Evolutionary conservation across 129 eudicot species (phyloP), one percentile per base, ranked within the genome.

Genomic region (Saposhnikovia divaricata): DNA sequence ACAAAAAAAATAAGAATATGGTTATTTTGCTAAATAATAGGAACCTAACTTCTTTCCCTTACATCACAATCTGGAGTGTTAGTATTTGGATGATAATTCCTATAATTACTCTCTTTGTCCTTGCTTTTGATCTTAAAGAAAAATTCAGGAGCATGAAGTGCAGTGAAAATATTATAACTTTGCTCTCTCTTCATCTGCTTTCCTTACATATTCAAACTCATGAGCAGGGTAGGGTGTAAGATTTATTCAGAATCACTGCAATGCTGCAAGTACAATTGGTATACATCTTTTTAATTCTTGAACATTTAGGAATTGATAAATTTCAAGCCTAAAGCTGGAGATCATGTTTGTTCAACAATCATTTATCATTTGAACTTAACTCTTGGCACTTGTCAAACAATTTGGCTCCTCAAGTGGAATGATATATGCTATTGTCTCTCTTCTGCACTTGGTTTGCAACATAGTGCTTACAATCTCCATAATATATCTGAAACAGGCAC

Each of bases 401-500:
- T 47, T 3, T 7, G 13, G 44, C 40, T 76, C 13, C 25, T n/a
- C 1, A 6, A 25, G 25, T 9, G 37, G 13, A 47, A 13, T 0
- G 15, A 11, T 65, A 11, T 11, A 65, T 27, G 72, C 21, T 76
- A 11, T 9, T 13, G 34, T 8, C 40, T 76, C 37, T 50, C 14
- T 76, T 75, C 31, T 76, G 44, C 12, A 76, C 18, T 34, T 31
- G 69, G 66, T 59, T 76, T 18, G 14, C 9, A 76, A 53, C 13
- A 16, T 50, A 18, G 21, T 38, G 34, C 5, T 38, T 21, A 77
- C 48, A 38, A 55, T 53, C 45, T 39, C 23, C 0, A 7, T 38
- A 37, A 25, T n/a, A 31, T 82, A 38, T 21, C 44, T 82, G 81
- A 19, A 80, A 42, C 77, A 88, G 89, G 89, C 89, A 43, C 86